Percentiles rank a stretch among this genome's conserved stretches.
Evolutionary conservation across 768 basidiomycete species (phyloP).

Genomic region (Mycena haematopus): DNA sequence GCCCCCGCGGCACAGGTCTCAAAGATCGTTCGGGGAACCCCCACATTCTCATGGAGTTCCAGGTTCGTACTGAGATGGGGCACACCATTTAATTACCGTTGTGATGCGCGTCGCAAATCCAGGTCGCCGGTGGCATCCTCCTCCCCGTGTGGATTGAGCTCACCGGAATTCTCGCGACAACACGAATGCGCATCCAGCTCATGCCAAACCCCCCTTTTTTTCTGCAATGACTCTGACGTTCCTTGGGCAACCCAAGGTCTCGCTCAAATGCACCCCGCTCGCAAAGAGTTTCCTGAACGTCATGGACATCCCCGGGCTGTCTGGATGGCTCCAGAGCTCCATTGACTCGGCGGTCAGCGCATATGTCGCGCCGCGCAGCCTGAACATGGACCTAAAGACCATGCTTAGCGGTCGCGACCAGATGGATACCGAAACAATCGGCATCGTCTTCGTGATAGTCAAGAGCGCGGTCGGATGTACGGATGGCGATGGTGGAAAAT

Average conservation of each 20-base stretch:
- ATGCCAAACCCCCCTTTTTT: slow-evolving; percentile 73
- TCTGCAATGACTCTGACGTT: slow-evolving; percentile 60
- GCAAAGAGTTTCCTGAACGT: slow-evolving; percentile 70
- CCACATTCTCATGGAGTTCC: slow-evolving; percentile 75
- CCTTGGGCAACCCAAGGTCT: slow-evolving; percentile 72
- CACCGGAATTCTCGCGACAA: slow-evolving; percentile 66
- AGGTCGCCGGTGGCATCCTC: slow-evolving; percentile 42
- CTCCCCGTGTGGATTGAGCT: slow-evolving; percentile 75
- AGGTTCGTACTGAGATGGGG: slow-evolving; percentile 37
- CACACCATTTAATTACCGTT: no score
- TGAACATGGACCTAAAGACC: slow-evolving; percentile 73
- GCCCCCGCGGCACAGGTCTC: slow-evolving; percentile 48
- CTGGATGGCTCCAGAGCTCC: slow-evolving; percentile 68
- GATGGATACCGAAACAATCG: slow-evolving; percentile 69
- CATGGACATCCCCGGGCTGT: slow-evolving; percentile 78
- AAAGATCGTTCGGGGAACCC: slow-evolving; percentile 59
- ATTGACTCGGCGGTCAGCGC: slow-evolving; percentile 67
- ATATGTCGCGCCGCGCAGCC: slow-evolving; percentile 74
- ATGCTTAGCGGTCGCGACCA: slow-evolving; percentile 64
- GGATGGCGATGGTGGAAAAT: slow-evolving; percentile 43
- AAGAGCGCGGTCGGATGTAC: slow-evolving; percentile 62
- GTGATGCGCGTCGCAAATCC: no score
- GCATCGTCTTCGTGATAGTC: slow-evolving; percentile 70
- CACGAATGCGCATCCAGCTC: slow-evolving; percentile 73
- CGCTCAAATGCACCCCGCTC: slow-evolving; percentile 70